Evolutionary conservation across 306 rosid genomes (phyloP).

Genomic region (Leucaena leucocephala): DNA sequence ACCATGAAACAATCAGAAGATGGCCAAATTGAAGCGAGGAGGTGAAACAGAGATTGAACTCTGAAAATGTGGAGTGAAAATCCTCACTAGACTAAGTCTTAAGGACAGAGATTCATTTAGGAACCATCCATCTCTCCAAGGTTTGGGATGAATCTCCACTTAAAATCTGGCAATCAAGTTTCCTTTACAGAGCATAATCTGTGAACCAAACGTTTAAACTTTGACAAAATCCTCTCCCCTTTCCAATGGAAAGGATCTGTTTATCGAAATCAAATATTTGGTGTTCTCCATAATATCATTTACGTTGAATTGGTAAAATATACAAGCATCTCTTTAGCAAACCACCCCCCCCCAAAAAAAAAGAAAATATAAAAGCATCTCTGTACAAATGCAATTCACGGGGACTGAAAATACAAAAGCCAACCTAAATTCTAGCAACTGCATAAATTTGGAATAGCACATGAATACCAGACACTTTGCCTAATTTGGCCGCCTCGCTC

Average conservation of each 20-base stretch:
- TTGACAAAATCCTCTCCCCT: neutral
- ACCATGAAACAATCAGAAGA: neutral
- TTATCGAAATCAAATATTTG: neutral
- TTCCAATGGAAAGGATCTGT: neutral
- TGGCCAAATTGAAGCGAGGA: neutral
- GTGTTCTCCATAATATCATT: neutral
- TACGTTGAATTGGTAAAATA: slow-evolving; percentile 8
- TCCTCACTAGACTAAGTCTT: neutral
- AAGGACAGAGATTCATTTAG: neutral
- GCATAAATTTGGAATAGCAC: slow-evolving; percentile 27
- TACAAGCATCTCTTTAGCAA: neutral
- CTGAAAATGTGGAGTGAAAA: neutral
- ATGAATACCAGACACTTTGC: slow-evolving; percentile 20
- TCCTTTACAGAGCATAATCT: neutral
- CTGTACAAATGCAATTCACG: slow-evolving; percentile 43
- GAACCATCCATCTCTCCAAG: neutral
- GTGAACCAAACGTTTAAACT: neutral
- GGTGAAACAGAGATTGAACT: neutral
- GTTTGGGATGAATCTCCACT: neutral
- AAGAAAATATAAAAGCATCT: slow-evolving; percentile 22
- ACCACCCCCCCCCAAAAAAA: neutral
- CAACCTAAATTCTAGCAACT: slow-evolving; percentile 28
- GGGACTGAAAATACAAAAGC: slow-evolving; percentile 25
- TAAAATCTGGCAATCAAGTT: neutral
- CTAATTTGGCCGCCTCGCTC: slow-evolving; percentile 29